Conservation (phyloP, 768 basidiomycete species). For the Tephrocybe sp. region DNA sequence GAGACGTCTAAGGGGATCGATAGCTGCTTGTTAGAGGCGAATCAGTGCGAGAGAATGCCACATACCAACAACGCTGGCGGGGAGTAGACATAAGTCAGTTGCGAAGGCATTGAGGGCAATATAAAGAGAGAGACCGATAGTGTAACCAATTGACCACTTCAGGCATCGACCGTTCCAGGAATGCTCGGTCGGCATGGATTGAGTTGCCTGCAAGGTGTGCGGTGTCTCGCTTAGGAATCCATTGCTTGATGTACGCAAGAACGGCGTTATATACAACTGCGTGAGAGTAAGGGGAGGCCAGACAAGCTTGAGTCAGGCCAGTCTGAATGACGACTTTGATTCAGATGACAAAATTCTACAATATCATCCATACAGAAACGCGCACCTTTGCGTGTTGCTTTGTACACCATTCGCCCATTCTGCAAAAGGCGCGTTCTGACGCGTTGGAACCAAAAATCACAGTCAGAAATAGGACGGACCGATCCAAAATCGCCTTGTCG, state of each 20-base stretch:
- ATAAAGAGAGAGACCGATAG: conserved; percentile 54
- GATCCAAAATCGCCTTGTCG: conserved; percentile 67
- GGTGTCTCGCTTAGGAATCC: conserved; percentile 66
- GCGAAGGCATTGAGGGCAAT: neutral
- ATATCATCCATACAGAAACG: conserved; percentile 7
- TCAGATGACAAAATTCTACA: neutral
- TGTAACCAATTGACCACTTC: conserved; percentile 77
- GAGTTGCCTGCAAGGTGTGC: conserved; percentile 87
- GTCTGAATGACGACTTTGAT: conserved; percentile 45
- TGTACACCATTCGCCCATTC: conserved; percentile 89
- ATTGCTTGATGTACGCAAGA: conserved; percentile 77
- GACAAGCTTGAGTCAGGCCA: conserved; percentile 79
- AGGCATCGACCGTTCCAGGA: conserved; percentile 80
- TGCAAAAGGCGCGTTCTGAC: conserved; percentile 26
- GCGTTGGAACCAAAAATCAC: neutral
- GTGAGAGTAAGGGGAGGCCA: conserved; percentile 65
- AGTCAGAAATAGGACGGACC: conserved; percentile 40
- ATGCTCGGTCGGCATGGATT: conserved; percentile 78
- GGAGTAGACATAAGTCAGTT: neutral
- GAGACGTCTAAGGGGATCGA: conserved; percentile 62
- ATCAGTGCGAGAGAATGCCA: conserved; percentile 4
- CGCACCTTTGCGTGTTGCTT: conserved; percentile 75
- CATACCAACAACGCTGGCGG: conserved; percentile 68
- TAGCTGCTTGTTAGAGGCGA: neutral
- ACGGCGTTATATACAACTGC: conserved; percentile 62